Evolutionary conservation across 495 filamentous ascomycete genomes (phyloP), one percentile per base, ranked within the genome.

Genomic region (Margaritispora aquatica): DNA sequence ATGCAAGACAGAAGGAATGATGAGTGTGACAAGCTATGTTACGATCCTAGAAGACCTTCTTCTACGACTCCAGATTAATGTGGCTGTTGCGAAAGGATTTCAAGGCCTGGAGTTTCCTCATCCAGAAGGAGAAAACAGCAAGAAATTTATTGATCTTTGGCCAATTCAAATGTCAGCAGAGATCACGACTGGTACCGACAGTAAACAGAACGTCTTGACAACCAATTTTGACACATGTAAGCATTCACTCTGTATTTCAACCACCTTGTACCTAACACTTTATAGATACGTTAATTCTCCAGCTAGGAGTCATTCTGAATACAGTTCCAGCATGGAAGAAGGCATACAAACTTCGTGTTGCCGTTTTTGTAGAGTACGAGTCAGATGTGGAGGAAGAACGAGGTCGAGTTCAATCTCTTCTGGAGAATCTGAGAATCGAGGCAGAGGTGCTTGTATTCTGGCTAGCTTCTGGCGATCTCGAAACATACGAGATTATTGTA

Each of bases 301-400:
- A 96, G 66, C 75, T 95, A 23, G 90, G 90, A 1, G 92, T 86
- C 47, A 96, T 96, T 54, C 73, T 96, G 1, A 83, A 87, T 60
- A 94, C 88, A 5, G 90, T 94, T 2, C 88, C 87, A 7, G 82
- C 85, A 1, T 95, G 89, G 89, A 92, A 90, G 65, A 88, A 83
- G 64, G 77, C 77, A 1, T 93, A 88, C 66, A 80, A 77, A 58
- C 72, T 93, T 20, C 85, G 90, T 38, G 88, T 95, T 2, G 75
- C 83, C 0, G 90, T 94, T 1, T 96, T 95, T 68, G 90, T 95
- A 24, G 90, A 96, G 66, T 95, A 94, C 66, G 90, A 96, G 68
- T 83, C 79, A 19, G 90, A 96, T 58, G 83, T 96, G 19, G 83
- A 85, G 36, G 89, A 95, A 68, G 90, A 96, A 70, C 75, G 83